Base-by-base conservation (phyloP, 208 protist species). In the Acanthamoeba divionensis region DNA sequence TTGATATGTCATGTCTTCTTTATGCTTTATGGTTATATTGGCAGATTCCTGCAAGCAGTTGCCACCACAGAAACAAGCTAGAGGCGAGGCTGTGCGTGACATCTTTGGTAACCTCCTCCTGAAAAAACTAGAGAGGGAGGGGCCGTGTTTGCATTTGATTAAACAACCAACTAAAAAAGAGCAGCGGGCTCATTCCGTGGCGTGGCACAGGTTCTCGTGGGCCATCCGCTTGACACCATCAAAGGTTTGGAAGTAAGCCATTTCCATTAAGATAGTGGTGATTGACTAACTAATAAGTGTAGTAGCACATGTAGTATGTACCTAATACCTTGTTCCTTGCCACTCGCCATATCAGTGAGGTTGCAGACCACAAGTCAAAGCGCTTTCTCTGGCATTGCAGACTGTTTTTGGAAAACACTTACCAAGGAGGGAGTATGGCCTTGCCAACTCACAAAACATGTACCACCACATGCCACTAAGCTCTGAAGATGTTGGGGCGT, bases 351-450 rank as follows among this genome's bases (percentile, higher is more conserved):
- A 13, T n/a, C 29, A 85, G 80, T 88, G 33, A 36, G 80, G 2
- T 38, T 88, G 80, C 80, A 88, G 41, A 88, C 80, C 52, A 18
- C 52, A 88, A 48, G 57, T 36, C 2, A 62, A 47, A 2, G 57
- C 66, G 80, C 80, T 36, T 88, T 71, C 80, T 45, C 4, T 26
- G 80, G 80, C 29, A 44, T 54, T 21, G 15, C 31, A 4, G 60
- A 88, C 80, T 88, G 80, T 47, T 71, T 88, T 47, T 71, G 52
- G 57, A 88, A 66, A 29, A 88, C 80, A 4, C 80, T 88, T 44
- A 71, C 52, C 52, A 71, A 88, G 57, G 80, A 88, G 44, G 80
- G 80, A 41, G 80, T 88, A 66, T 31, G 73, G 13, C 29, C 21
- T 6, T 36, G 9, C 38, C 62, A 7, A 29, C 67, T n/a, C 12